Evolutionary conservation across 2,329 filamentous ascomycete genomes (phyloP).

Genomic region (Nemania serpens): DNA sequence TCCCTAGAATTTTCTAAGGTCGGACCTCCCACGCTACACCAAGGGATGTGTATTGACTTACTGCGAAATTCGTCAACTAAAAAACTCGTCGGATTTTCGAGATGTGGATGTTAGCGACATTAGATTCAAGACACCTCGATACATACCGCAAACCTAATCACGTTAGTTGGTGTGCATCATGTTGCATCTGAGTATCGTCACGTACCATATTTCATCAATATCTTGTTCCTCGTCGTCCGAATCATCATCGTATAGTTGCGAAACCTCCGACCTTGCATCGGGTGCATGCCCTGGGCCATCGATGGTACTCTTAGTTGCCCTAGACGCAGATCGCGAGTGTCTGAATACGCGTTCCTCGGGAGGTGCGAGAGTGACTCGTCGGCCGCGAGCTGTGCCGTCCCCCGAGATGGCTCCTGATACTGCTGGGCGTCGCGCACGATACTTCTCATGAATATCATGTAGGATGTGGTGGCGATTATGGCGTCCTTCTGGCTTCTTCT

Average conservation of each 20-base stretch:
- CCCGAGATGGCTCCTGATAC: slow-evolving; percentile 8
- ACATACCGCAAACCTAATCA: slow-evolving; percentile 57
- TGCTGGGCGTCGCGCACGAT: slow-evolving; percentile 38
- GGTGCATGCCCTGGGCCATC: slow-evolving; percentile 25
- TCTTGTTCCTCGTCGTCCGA: slow-evolving; percentile 64
- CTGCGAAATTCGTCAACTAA: slow-evolving; percentile 17
- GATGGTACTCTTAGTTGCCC: slow-evolving; percentile 32
- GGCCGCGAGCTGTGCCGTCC: slow-evolving; percentile 22
- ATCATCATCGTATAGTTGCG: slow-evolving; percentile 45
- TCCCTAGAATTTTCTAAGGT: too few relatives aligned
- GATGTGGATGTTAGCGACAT: not conserved
- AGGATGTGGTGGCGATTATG: slow-evolving; percentile 31
- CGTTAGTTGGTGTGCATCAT: slow-evolving; percentile 9
- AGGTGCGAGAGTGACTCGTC: slow-evolving; percentile 28
- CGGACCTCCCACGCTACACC: not conserved
- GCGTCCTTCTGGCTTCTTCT: slow-evolving; percentile 40
- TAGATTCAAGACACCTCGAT: not conserved
- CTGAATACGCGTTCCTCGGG: slow-evolving; percentile 38
- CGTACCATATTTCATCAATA: slow-evolving; percentile 73
- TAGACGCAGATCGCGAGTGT: slow-evolving; percentile 42
- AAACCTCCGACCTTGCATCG: slow-evolving; percentile 41
- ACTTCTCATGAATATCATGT: slow-evolving; percentile 43
- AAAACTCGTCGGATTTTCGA: not conserved
- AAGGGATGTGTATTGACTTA: slow-evolving; percentile 13
- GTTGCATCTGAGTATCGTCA: not conserved